Evolutionary conservation across 495 filamentous ascomycete genomes (phyloP), one percentile per base, ranked within the genome.

Genomic region (Friedmanniomyces simplex): DNA sequence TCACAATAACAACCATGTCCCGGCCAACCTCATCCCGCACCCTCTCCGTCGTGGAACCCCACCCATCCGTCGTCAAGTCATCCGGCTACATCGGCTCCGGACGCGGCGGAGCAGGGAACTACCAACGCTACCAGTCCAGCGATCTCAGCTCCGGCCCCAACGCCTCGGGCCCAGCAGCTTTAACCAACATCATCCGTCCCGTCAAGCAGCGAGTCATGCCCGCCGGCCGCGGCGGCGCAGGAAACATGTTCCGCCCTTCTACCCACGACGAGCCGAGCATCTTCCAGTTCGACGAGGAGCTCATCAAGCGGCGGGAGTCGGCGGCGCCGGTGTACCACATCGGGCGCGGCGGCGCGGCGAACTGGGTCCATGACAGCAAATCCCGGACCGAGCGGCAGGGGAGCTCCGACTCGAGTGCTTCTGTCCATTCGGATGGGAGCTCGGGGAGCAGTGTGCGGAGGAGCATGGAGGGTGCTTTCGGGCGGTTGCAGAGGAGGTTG

Each of bases 201-300:
- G 3, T 30, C 20, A 32, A 32, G 28, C 43, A 56, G 16, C 57
- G 61, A 16, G 20, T 49, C n/a, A 20, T 25, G 5, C 71, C 25
- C 68, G 74, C 50, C 66, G 91, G 93, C 62, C 85, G 91, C 34
- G 93, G 93, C 49, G 93, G 93, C 32, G 89, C 85, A 46, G 93
- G 93, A 61, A 98, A 96, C 73, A 78, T 89, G 58, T 85, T 87
- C 75, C 73, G 75, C 59, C 72, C 77, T 60, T 63, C 51, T 3
- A 37, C 42, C 18, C 79, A 82, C 32, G 32, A 43, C 6, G 82
- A 85, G 63, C 82, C 86, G 45, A 79, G 87, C 60, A 82, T 88
- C 64, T 86, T 96, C 76, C 85, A 80, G 58, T 93, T 96, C 74
- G 89, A 95, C 72, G 91, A 96, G 77, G 91, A 96, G 69, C 82